Evolutionary conservation across 2,329 filamentous ascomycete genomes (phyloP).

Genomic region (Epichloe sibirici): DNA sequence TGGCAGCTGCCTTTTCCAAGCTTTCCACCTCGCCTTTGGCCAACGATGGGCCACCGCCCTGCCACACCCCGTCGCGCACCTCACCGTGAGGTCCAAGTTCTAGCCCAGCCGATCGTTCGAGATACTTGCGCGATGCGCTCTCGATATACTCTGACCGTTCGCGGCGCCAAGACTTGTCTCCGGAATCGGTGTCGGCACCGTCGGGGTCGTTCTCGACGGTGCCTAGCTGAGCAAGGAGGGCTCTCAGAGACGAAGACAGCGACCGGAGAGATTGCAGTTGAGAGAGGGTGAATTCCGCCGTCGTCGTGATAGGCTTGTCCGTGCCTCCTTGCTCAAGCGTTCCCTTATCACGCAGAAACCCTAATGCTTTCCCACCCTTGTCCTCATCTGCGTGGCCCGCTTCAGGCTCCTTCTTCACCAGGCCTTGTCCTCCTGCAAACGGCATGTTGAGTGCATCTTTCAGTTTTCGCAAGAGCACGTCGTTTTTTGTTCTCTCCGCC

Average conservation of each 20-base stretch:
- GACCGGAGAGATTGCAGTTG: conserved; percentile 71
- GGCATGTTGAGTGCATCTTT: conserved; percentile 28
- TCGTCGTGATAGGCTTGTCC: conserved; percentile 51
- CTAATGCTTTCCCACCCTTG: conserved; percentile 24
- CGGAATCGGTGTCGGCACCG: conserved; percentile 17
- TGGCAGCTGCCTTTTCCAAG: conserved; percentile 36
- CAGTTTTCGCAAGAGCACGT: conserved; percentile 54
- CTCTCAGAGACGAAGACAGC: conserved; percentile 47
- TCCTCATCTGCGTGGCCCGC: conserved; percentile 3
- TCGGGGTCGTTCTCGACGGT: background rate
- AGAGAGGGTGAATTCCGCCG: conserved; percentile 65
- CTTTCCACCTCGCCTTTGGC: conserved; percentile 43
- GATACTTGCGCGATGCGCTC: conserved; percentile 59
- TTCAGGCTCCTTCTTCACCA: conserved; percentile 1
- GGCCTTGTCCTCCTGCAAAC: conserved; percentile 9
- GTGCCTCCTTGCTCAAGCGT: conserved; percentile 38
- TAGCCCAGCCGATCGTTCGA: conserved; percentile 58
- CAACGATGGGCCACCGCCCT: conserved; percentile 38
- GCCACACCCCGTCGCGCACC: conserved; percentile 53
- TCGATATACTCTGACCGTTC: conserved; percentile 78
- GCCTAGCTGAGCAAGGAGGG: conserved; percentile 51
- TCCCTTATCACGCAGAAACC: conserved; percentile 45
- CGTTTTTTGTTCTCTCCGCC: conserved; percentile 60
- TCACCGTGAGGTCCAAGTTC: conserved; percentile 51
- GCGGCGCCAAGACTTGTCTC: conserved; percentile 43